Conservation (phyloP, 768 basidiomycete species). For the Kockovaella imperatae region DNA sequence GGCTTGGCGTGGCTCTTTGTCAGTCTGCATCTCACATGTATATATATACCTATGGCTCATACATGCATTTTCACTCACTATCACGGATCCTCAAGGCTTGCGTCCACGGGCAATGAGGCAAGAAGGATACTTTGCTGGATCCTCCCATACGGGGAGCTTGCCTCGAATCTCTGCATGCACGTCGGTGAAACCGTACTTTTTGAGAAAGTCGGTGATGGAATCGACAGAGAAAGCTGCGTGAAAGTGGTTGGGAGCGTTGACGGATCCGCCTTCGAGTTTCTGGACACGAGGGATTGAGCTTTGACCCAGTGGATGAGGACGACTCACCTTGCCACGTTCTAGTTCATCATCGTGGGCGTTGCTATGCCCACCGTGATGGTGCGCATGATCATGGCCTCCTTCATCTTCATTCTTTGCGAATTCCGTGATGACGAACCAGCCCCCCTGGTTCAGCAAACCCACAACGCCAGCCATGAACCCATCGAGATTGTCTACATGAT, state of each 20-base stretch:
- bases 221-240: slow-evolving; percentile 12
- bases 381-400: not conserved
- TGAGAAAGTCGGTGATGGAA: slow-evolving; percentile 10
- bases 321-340: slow-evolving; percentile 5
- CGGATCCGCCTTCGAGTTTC: slow-evolving; percentile 4
- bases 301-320: not conserved
- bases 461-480: slow-evolving; percentile 14
- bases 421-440: slow-evolving; percentile 30
- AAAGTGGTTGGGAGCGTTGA: slow-evolving; percentile 18
- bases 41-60: not conserved
- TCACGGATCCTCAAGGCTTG: not conserved
- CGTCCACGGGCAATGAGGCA: slow-evolving; percentile 21
- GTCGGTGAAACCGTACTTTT: slow-evolving; percentile 15
- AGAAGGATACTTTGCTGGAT: slow-evolving; percentile 6
- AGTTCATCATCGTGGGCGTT: not conserved
- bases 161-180: slow-evolving; percentile 23
- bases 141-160: slow-evolving; percentile 21
- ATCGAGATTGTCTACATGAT: slow-evolving; percentile 26
- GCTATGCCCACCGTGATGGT: no score
- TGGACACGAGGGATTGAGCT: not conserved
- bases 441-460: slow-evolving; percentile 16
- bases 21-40: not conserved
- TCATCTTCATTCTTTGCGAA: slow-evolving; percentile 17
- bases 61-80: not conserved
- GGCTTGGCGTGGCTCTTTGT: not conserved